These are phyloP conservation scores for Mucor mucedo DNA, from an alignment of 371 early-diverging fungal species.

Conservation along the genomic window DNA sequence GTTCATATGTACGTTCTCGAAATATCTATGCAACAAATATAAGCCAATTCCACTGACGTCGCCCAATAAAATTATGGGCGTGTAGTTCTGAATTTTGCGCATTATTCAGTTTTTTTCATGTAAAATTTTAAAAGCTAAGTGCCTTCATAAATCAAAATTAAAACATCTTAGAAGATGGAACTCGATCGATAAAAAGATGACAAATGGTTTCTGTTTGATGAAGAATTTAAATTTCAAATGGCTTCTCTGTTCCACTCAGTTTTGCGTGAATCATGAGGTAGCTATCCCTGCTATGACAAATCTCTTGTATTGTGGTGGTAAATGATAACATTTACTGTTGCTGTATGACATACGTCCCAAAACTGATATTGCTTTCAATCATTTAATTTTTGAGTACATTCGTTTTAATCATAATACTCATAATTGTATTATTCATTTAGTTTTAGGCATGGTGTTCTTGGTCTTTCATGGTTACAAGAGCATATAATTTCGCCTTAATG, in stretches of 20 bases:
- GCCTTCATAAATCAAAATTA: constrained; percentile 1
- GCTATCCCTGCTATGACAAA: constrained; percentile 14
- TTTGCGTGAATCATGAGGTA: constrained; percentile 10
- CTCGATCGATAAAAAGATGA: constrained; percentile 14
- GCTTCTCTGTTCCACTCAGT: constrained; percentile 14
- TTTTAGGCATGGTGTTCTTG: constrained; percentile 11
- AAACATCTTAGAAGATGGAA: constrained; percentile 8
- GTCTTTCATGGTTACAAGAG: constrained; percentile 5
- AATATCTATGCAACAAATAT: too few species aligned
- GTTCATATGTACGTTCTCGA: too few species aligned
- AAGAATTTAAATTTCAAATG: constrained; percentile 11
- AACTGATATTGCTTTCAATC: constrained; percentile 12
- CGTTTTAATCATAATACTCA: constrained; percentile 10
- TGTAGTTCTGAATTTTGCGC: too few species aligned
- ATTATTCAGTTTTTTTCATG: constrained; percentile 2
- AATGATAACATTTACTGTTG: constrained; percentile 14
- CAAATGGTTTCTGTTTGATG: constrained; percentile 13
- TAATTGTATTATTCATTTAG: constrained; percentile 3
- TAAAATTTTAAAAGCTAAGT: constrained; percentile 14
- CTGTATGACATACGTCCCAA: constrained; percentile 11
- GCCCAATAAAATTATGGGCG: too few species aligned
- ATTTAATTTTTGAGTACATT: constrained; percentile 10
- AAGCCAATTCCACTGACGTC: too few species aligned
- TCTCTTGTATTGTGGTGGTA: constrained; percentile 6
- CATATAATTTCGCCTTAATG: constrained; percentile 11